A percentile compares a stretch with the other conserved stretches of the same genome.
Evolutionary conservation across 169 alveolate species (phyloP).

Genomic region (Blepharisma undulans): DNA sequence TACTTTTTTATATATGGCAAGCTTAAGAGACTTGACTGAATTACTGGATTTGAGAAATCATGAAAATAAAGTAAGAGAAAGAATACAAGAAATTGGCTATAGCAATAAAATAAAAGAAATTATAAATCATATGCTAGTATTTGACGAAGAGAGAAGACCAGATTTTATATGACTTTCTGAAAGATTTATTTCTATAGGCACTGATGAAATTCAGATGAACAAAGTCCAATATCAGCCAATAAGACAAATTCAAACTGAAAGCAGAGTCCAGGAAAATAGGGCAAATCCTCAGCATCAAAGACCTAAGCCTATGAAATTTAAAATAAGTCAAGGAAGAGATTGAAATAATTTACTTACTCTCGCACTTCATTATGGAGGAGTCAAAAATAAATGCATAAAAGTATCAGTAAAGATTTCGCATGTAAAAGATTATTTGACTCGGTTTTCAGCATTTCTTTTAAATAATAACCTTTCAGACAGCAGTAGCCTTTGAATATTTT

Average conservation of each 20-base stretch:
- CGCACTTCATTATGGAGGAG: no score
- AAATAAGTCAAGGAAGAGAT: neutral
- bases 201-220: neutral
- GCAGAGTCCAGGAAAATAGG: neutral
- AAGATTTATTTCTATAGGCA: neutral
- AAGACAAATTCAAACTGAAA: neutral
- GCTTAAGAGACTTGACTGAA: neutral
- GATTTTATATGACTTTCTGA: neutral
- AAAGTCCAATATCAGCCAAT: neutral
- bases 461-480: no score
- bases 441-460: no score
- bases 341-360: neutral
- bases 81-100: neutral
- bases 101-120: neutral
- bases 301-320: neutral
- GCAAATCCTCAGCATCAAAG: neutral
- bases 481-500: no score
- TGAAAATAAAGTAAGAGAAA: neutral
- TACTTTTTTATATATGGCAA: constrained; percentile 39
- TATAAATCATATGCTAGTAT: neutral
- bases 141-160: neutral
- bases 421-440: neutral
- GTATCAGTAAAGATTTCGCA: neutral
- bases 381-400: neutral
- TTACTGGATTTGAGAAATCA: neutral